These are phyloP conservation scores for Clonostachys chloroleuca DNA, from an alignment of 2,329 filamentous ascomycete genomes.

Conservation along the genomic window DNA sequence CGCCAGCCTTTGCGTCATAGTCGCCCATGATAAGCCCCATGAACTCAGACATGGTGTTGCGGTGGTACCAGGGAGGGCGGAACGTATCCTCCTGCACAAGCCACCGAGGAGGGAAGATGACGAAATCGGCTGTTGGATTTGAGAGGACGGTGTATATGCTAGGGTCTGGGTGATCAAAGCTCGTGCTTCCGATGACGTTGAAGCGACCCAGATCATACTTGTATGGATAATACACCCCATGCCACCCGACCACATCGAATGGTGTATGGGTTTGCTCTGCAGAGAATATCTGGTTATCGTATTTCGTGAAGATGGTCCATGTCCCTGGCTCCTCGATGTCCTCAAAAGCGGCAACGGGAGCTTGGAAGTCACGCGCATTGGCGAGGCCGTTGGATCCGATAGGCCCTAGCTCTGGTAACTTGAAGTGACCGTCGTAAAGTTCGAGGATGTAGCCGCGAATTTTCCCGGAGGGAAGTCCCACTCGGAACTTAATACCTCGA, in stretches of 20 bases:
- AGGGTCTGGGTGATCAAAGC: constrained; percentile 75
- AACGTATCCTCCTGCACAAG: constrained; percentile 67
- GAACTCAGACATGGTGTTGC: constrained; percentile 65
- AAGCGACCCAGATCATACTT: constrained; percentile 80
- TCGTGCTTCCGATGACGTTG: constrained; percentile 68
- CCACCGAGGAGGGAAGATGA: constrained; percentile 71
- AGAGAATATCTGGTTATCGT: constrained; percentile 60
- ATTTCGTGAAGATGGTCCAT: constrained; percentile 52
- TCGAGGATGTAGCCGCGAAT: constrained; percentile 72
- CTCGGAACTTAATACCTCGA: constrained; percentile 69
- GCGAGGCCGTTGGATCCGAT: constrained; percentile 73
- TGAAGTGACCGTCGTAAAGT: constrained; percentile 68
- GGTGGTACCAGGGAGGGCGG: constrained; percentile 69
- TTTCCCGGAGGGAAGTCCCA: constrained; percentile 55
- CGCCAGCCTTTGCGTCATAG: constrained; percentile 57
- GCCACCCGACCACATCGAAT: constrained; percentile 79
- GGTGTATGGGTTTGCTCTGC: constrained; percentile 66
- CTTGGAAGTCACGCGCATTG: constrained; percentile 72
- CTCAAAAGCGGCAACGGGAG: constrained; percentile 63
- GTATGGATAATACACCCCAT: constrained; percentile 75
- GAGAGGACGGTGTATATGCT: constrained; percentile 73
- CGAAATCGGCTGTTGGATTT: constrained; percentile 64
- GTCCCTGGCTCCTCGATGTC: constrained; percentile 32
- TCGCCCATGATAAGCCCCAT: constrained; percentile 55
- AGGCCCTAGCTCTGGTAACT: constrained; percentile 67